Base-by-base conservation (phyloP, 805 yeast species). In the Metschnikowia cubensis region DNA sequence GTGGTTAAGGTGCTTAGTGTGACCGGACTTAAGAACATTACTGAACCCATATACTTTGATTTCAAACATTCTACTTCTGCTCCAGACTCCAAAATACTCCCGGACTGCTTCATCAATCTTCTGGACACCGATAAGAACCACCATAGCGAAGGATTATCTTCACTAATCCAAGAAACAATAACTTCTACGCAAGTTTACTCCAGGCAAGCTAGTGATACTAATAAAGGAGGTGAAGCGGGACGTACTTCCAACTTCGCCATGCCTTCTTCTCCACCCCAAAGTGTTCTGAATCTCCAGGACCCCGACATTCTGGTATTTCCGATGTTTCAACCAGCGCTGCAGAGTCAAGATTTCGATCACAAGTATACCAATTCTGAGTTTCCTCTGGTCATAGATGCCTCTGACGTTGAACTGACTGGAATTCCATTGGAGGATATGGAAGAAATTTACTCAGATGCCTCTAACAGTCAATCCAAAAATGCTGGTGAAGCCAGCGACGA, bases 321-420 rank as follows among this genome's bases (percentile, higher is more conserved):
- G 14, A 14, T 18, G 15, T 25, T 17, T 10, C 42, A 25, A 17
- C 15, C 10, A 2, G n/a, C 42, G 3, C 42, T 15, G 21, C 34
- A 25, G 34, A 39, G 6, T 15, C 29, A 42, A 20, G 31, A 33
- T 14, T 3, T 21, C 4, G 18, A 8, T 21, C 25, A 17, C 14
- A 18, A 10, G 5, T 4, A 4, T 22, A n/a, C 42, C 5, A 41
- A 49, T 10, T 15, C 10, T 10, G 34, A 39, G 13, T 50, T 36
- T 15, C 42, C 35, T 17, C 65, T 61, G 66, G 60, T 60, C 6
- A 63, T 69, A 3, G 71, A 65, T 35, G 72, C 62, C 7, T 67
- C 72, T 2, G 73, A 69, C 33, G 70, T 67, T 35, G 71, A 66
- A 21, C 57, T 61, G 50, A 50, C 59, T 15, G 67, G 67, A 7